Conservation (phyloP, 495 filamentous ascomycete species). For the Alectoria sarmentosa region DNA sequence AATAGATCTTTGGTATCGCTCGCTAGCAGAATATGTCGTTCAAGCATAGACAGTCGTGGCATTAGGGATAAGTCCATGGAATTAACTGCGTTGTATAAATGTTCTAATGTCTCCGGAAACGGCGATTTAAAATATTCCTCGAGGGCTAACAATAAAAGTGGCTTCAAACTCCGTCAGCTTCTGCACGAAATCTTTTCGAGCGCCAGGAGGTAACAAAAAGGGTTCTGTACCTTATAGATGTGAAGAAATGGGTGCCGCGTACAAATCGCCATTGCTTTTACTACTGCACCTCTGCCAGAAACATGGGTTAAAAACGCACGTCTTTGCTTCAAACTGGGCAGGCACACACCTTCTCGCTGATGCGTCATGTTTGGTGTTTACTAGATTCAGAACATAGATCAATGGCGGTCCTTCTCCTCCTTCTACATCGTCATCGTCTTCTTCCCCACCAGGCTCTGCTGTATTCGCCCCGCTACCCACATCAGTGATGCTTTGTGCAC, state of each 20-base stretch:
- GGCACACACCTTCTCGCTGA: conserved; percentile 61
- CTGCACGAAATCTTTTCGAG: neutral
- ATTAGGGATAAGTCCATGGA: conserved; percentile 94
- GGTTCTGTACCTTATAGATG: conserved; percentile 77
- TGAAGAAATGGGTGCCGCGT: conserved; percentile 97
- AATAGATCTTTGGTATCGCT: conserved; percentile 96
- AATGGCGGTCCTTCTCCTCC: conserved; percentile 76
- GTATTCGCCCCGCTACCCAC: conserved; percentile 44
- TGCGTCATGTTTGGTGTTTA: conserved; percentile 96
- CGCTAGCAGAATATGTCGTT: conserved; percentile 77
- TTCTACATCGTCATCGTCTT: conserved; percentile 49
- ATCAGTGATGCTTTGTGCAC: conserved; percentile 31
- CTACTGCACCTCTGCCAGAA: conserved; percentile 69
- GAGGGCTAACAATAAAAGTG: conserved; percentile 84
- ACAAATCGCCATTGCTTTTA: conserved; percentile 99
- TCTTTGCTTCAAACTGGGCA: conserved; percentile 1
- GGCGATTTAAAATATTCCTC: conserved; percentile 97
- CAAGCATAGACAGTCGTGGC: conserved; percentile 76
- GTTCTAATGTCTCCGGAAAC: conserved; percentile 78
- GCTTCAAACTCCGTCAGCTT: conserved; percentile 42
- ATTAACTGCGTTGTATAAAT: conserved; percentile 88
- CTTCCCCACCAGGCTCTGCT: conserved; percentile 32
- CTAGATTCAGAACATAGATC: conserved; percentile 94
- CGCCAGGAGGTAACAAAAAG: neutral
- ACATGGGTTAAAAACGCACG: neutral